These are phyloP conservation scores for Septoria petroselini DNA, from an alignment of 2,329 filamentous ascomycete species.

Conservation along the genomic window DNA sequence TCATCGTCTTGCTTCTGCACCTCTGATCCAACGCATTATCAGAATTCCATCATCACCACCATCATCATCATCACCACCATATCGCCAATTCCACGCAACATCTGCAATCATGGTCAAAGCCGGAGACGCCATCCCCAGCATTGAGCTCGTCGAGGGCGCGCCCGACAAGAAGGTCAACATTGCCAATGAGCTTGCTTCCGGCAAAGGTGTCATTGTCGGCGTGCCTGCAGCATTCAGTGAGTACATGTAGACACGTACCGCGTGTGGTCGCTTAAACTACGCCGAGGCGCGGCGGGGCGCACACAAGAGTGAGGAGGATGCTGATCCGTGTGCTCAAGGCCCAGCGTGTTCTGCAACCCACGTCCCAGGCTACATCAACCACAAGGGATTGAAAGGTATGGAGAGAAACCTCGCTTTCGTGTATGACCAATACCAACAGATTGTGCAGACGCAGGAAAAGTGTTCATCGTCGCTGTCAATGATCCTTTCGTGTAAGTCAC, in stretches of 20 bases:
- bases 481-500: slow-evolving; percentile 78
- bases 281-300: slow-evolving; percentile 5
- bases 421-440: background rate
- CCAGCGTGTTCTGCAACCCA: slow-evolving; percentile 67
- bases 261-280: background rate
- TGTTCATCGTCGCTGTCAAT: slow-evolving; percentile 90
- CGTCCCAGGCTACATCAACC: slow-evolving; percentile 81
- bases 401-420: background rate
- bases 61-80: no score
- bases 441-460: slow-evolving; percentile 63
- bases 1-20: slow-evolving; percentile 27
- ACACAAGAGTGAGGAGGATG: background rate
- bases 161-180: slow-evolving; percentile 89
- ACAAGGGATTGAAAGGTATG: slow-evolving; percentile 63
- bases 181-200: slow-evolving; percentile 64
- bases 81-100: slow-evolving; percentile 61
- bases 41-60: slow-evolving; percentile 8
- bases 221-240: slow-evolving; percentile 59
- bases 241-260: slow-evolving; percentile 11
- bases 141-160: slow-evolving; percentile 78
- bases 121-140: slow-evolving; percentile 73
- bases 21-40: slow-evolving; percentile 4
- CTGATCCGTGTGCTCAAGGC: slow-evolving; percentile 32
- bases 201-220: slow-evolving; percentile 78
- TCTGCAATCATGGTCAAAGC: slow-evolving; percentile 64